Percentiles rank a stretch among this genome's conserved stretches.
Evolutionary conservation across 768 basidiomycete species (phyloP).

Genomic region (Mycena indigotica): DNA sequence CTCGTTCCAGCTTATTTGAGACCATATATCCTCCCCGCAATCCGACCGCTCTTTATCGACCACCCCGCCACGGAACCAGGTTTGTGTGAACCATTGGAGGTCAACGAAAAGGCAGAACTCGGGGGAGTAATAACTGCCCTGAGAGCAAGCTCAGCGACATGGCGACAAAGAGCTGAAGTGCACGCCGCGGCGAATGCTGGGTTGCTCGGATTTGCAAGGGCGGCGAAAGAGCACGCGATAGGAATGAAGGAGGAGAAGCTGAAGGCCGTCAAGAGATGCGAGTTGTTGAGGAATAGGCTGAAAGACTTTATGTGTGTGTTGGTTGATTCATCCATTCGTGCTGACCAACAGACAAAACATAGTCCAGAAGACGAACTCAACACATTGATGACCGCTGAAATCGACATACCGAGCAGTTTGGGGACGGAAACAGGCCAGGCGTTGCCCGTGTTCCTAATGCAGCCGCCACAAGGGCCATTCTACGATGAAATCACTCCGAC

Average conservation of each 20-base stretch:
- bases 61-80: constrained; percentile 1
- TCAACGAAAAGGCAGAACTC: neutral
- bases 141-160: constrained; percentile 27
- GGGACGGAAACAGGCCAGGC: neutral
- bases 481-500: neutral
- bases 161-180: constrained; percentile 35
- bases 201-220: constrained; percentile 32
- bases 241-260: constrained; percentile 31
- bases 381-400: neutral
- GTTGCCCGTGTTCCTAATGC: neutral
- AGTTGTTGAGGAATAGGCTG: constrained; percentile 27
- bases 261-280: constrained; percentile 27
- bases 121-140: constrained; percentile 9
- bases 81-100: neutral
- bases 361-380: neutral
- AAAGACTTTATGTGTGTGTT: constrained; percentile 25
- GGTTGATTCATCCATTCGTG: neutral
- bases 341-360: neutral
- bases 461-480: neutral
- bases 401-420: neutral
- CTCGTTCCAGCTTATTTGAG: constrained; percentile 19
- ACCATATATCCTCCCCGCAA: constrained; percentile 30
- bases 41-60: constrained; percentile 35
- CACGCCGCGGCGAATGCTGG: constrained; percentile 34
- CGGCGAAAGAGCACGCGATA: constrained; percentile 31